Base-by-base conservation (phyloP, 1,284 basidiomycete genomes). In the Cryptococcus deneoformans region DNA sequence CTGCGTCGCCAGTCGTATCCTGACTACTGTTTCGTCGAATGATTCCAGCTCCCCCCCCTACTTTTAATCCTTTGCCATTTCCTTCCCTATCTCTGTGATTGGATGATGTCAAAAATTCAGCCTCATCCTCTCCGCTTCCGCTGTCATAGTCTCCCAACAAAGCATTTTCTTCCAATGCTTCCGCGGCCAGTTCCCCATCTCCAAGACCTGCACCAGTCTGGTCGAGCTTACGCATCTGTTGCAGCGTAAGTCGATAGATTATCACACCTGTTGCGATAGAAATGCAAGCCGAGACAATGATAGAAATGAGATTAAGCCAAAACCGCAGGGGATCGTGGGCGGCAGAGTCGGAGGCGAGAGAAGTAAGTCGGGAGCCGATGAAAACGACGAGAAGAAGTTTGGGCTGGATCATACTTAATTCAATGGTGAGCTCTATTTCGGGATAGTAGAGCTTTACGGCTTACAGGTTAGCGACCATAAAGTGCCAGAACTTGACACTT, bases 211-310 rank as follows among this genome's bases (percentile, higher is more conserved):
- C 60, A 14, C 60, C 68, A 29, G 61, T 52, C 29, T 46, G 38
- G 16, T 70, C 67, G 7, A 77, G 58, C 53, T 72, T 69, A 20
- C 70, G 67, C 73, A 78, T 77, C 60, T 78, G 73, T 49, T 64
- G 60, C 20, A 77, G 56, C 0, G 77, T 78, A 1, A 75, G 63
- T n/a, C 67, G 61, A 61, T 78, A 78, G 63, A 78, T 78, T 52
- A 69, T 66, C 16, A 67, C 59, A 2, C 76, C 76, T 0, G 76
- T 76, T 5, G 54, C 59, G 24, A 70, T 50, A 12, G 73, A 75
- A 44, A 78, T 63, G 10, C 51, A 55, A 10, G 66, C 20, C 0
- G 69, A 67, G 14, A 73, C 42, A 12, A 52, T 59, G 43, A 78
- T 78, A 5, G 69, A 71, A 1, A 63, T 51, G 38, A 77, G 40